Conservation (phyloP, 2,329 filamentous ascomycete genomes). For the Eutypella sp. region DNA sequence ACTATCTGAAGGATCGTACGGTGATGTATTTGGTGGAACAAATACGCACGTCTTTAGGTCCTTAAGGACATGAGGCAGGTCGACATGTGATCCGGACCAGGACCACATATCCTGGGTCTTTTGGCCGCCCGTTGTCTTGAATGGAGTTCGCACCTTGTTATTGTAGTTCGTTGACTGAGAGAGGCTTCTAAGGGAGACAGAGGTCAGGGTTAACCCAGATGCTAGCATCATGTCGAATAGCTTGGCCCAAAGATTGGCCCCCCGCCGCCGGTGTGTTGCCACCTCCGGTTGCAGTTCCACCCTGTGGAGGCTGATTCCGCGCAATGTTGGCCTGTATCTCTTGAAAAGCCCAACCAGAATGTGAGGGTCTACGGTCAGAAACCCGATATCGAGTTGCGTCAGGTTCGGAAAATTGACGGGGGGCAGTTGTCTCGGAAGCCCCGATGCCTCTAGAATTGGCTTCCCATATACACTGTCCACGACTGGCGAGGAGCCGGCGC, state of each 20-base stretch:
- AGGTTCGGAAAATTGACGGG: conserved; percentile 30
- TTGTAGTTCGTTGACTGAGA: not conserved
- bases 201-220: conserved; percentile 28
- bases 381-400: conserved; percentile 40
- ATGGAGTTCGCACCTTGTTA: not conserved
- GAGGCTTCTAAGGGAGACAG: conserved; percentile 21
- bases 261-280: conserved; percentile 4
- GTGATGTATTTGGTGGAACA: no score
- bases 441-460: not conserved
- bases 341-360: conserved; percentile 30
- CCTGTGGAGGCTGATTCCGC: conserved; percentile 41
- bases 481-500: no score
- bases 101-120: no score
- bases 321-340: conserved; percentile 41
- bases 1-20: no score
- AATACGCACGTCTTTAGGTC: no score
- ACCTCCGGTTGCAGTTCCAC: conserved; percentile 23
- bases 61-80: no score
- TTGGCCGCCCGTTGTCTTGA: no score
- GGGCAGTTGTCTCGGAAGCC: conserved; percentile 10
- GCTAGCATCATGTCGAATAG: conserved; percentile 32
- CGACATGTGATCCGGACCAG: no score
- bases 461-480: no score
- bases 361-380: conserved; percentile 22
- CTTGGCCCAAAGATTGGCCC: conserved; percentile 33